Base-by-base conservation (phyloP, 768 basidiomycete genomes). In the Filobasidium wieringae region DNA sequence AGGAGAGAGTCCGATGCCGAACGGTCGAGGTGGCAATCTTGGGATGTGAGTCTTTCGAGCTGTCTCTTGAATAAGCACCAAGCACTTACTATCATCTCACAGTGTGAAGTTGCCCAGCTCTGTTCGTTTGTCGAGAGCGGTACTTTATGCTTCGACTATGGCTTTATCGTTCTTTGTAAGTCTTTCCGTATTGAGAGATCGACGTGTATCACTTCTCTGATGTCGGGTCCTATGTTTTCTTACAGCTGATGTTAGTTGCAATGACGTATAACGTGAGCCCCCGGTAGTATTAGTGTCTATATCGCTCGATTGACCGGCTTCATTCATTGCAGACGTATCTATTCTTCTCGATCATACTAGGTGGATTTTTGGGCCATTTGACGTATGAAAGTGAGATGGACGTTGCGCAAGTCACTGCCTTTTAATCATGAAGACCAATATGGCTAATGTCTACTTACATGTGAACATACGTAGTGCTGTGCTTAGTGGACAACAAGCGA, bases 221-320 rank as follows among this genome's bases (percentile, higher is more conserved):
- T 5, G 24, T 22, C 55, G 17, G 19, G 7, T 29, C 14, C 9
- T 14, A 26, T 4, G 37, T 36, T n/a, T n/a, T 22, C 4, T 6
- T 33, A 12, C 27, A 63, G 56, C 64, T 73, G 43, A 95, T 95
- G 90, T 77, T 95, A 58, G 83, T 93, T 37, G 91, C 89, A 74
- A 93, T 95, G 90, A 93, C 90, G 4, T 95, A 92, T 76, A 95
- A 95, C 64, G 88, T 89, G 58, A 67, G 86, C 24, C 30, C 14
- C 36, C 14, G 32, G 31, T 8, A 50, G 14, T 56, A 6, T 5
- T 22, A 1, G 6, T 40, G 19, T 11, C 22, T 4, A 14, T 39
- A 14, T 17, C 15, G 24, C 7, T 17, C 7, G n/a, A 40, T 40
- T 4, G 4, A 40, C 4, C 37, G 3, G 15, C 4, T 4, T 15